phyloP scores from a whole-genome alignment of 371 early-diverging fungal genomes.

The Apophysomyces ossiformis region DNA sequence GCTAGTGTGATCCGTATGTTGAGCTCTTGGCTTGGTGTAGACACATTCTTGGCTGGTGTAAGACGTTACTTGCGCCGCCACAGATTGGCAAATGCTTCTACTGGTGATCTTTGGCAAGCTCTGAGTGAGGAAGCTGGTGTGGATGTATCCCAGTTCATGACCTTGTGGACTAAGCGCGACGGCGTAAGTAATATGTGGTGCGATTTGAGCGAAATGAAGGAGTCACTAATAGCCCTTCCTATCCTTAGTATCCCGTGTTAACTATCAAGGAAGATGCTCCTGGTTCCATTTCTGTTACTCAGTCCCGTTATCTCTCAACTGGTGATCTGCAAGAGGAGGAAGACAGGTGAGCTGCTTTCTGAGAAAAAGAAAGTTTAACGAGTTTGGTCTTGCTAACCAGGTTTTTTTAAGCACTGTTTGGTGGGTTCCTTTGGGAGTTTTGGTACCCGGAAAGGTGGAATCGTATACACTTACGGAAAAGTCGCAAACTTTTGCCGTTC shows the following conservation, averaged over 20 bases:
- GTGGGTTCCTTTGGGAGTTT: slow-evolving; percentile 67
- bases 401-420: slow-evolving; percentile 40
- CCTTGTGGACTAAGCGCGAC: slow-evolving; percentile 80
- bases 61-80: slow-evolving; percentile 78
- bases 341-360: slow-evolving; percentile 41
- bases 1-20: slow-evolving; percentile 92
- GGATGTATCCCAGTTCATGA: slow-evolving; percentile 79
- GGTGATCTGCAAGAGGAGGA: slow-evolving; percentile 72
- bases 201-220: not conserved
- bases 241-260: slow-evolving; percentile 70
- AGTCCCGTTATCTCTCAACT: slow-evolving; percentile 78
- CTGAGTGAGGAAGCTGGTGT: slow-evolving; percentile 71
- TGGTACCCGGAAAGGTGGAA: slow-evolving; percentile 35
- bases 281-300: slow-evolving; percentile 64
- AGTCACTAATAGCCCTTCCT: not conserved
- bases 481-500: slow-evolving; percentile 45
- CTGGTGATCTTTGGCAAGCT: slow-evolving; percentile 84
- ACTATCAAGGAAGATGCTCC: slow-evolving; percentile 55
- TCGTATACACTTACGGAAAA: slow-evolving; percentile 50
- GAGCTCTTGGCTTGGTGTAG: slow-evolving; percentile 62
- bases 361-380: slow-evolving; percentile 3
- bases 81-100: slow-evolving; percentile 81
- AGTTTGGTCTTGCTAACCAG: too few species aligned
- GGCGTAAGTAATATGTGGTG: slow-evolving; percentile 57
- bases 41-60: slow-evolving; percentile 73